These are phyloP conservation scores for Melanomma pulvis-pyrius DNA, from an alignment of 495 filamentous ascomycete genomes.

Conservation along the genomic window DNA sequence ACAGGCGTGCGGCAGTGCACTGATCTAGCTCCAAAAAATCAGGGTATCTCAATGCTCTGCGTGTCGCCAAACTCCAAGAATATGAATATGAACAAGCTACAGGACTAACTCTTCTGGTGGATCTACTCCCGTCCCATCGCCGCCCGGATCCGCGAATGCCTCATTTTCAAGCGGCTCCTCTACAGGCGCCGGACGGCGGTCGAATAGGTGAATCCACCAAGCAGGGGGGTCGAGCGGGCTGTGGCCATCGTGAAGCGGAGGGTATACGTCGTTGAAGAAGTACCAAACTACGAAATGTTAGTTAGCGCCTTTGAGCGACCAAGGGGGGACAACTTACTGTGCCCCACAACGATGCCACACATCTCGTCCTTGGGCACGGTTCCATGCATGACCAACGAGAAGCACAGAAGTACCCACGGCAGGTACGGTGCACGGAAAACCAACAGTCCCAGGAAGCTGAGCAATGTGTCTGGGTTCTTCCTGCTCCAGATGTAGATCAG, in stretches of 20 bases:
- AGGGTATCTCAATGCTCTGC: constrained; percentile 31
- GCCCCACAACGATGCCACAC: constrained; percentile 87
- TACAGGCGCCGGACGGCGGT: constrained; percentile 43
- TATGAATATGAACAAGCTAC: constrained; percentile 10
- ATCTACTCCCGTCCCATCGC: not conserved
- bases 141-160: constrained; percentile 6
- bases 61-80: constrained; percentile 18
- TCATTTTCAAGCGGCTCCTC: constrained; percentile 16
- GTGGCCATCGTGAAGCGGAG: constrained; percentile 80
- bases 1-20: not conserved
- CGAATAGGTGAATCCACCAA: constrained; percentile 92
- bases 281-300: constrained; percentile 71
- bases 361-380: constrained; percentile 93
- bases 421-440: constrained; percentile 93
- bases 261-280: constrained; percentile 96
- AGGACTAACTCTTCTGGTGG: constrained; percentile 13
- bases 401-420: constrained; percentile 93
- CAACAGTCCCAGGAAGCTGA: constrained; percentile 87
- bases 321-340: constrained; percentile 53
- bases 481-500: constrained; percentile 99
- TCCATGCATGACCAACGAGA: constrained; percentile 83
- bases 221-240: constrained; percentile 85
- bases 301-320: not conserved
- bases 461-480: constrained; percentile 84
- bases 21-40: not conserved